Evolutionary conservation across 805 yeast genomes (phyloP).

Genomic region (Barnettozyma siamensis): DNA sequence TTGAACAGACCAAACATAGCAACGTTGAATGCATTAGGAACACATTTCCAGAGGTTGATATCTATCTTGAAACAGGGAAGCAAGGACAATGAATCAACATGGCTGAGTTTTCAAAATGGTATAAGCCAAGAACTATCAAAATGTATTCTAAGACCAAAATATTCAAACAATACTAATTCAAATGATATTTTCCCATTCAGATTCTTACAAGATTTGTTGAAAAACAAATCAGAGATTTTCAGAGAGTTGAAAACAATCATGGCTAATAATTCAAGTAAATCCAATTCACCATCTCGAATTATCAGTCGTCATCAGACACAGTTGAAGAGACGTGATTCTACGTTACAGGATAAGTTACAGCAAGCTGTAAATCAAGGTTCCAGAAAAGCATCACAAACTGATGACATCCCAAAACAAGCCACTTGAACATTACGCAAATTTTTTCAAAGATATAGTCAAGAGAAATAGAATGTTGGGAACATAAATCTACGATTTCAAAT

Average conservation of each 20-base stretch:
- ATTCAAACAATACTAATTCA: constrained; percentile 39
- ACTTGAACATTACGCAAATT: no score
- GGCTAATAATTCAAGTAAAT: constrained; percentile 13
- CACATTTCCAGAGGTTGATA: constrained; percentile 65
- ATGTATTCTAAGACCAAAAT: constrained; percentile 51
- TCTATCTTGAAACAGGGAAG: constrained; percentile 41
- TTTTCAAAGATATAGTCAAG: no score
- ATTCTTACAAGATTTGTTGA: constrained; percentile 57
- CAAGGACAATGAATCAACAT: constrained; percentile 29
- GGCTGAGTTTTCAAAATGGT: constrained; percentile 34
- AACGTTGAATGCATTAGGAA: constrained; percentile 71
- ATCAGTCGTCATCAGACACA: constrained; percentile 9
- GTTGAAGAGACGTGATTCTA: constrained; percentile 18
- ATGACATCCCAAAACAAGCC: neutral
- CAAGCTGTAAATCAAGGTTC: constrained; percentile 22
- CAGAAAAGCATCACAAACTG: constrained; percentile 8
- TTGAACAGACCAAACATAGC: constrained; percentile 69
- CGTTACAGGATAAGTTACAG: constrained; percentile 19
- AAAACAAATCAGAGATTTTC: constrained; percentile 56
- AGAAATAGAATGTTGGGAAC: no score
- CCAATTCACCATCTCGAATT: constrained; percentile 1
- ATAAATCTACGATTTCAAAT: no score
- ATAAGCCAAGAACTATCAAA: constrained; percentile 64
- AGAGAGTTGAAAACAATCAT: constrained; percentile 44
- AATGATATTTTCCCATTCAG: constrained; percentile 54